Base-by-base conservation (phyloP, 192 early-diverging fungal genomes). In the Backusella macrospora region DNA sequence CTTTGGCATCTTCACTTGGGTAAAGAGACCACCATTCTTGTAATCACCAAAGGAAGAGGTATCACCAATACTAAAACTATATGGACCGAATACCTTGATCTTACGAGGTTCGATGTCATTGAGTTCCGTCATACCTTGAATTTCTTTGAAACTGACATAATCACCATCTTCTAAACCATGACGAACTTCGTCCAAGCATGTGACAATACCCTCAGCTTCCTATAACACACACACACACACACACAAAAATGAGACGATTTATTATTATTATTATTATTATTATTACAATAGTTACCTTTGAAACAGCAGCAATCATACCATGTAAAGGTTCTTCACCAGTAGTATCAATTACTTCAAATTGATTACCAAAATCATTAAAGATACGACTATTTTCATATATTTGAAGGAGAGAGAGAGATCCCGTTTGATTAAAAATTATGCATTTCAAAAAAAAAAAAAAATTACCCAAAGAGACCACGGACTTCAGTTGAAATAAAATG, bases 161-260 rank as follows among this genome's bases (percentile, higher is more conserved):
- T 98, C 95, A 7, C 98, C 98, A 81, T 98, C 97, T 79, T 97
- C 96, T n/a, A 99, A 82, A 21, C 97, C 97, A 76, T 99, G 98
- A 38, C 98, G 91, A 18, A 94, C 90, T 76, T 99, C 98, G 77
- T 98, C 98, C 70, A 98, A 83, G 78, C 95, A 97, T 14, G 96
- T 96, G 26, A 99, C 96, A 65, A 96, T 86, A 65, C 93, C 95
- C 62, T 98, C 93, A 8, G 78, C 78, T 21, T 94, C 88, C 76
- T 82, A 46, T 43, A 8, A 39, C 5, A 18, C 43, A 68, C 16
- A 40, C 37, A 14, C 37, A 14, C 12, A 55, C 37, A 37, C 0
- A 37, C 42, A 40, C 16, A 39, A 39, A 12, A 42, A 66, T 42
- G 29, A 43, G 52, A 46, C 9, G 16, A 9, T 29, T 16, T 3